These are phyloP conservation scores for Nemania sp. DNA, from an alignment of 2,329 filamentous ascomycete genomes.

Conservation along the genomic window DNA sequence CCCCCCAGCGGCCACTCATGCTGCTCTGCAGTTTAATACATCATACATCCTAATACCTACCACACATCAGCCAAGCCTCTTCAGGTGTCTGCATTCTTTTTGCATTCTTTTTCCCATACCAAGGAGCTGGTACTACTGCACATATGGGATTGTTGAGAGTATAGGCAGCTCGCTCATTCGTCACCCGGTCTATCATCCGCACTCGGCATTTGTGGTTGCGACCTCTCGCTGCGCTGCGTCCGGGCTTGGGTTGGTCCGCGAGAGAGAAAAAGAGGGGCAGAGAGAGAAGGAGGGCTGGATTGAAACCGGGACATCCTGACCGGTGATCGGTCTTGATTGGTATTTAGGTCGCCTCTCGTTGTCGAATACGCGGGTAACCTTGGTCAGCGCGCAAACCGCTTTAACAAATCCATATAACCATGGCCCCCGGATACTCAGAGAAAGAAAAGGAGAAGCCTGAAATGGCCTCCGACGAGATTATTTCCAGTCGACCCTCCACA, in stretches of 20 bases:
- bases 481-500: conserved; percentile 43
- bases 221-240: conserved; percentile 5
- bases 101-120: conserved; percentile 1
- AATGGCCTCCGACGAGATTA: conserved; percentile 34
- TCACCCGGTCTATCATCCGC: neutral
- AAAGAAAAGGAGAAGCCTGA: conserved; percentile 30
- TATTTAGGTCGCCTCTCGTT: neutral
- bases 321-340: neutral
- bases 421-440: conserved; percentile 34
- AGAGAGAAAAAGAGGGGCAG: neutral
- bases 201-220: conserved; percentile 1
- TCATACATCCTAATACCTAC: neutral
- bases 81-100: conserved; percentile 2
- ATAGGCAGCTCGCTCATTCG: conserved; percentile 6
- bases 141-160: conserved; percentile 6
- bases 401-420: conserved; percentile 18
- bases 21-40: neutral
- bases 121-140: neutral
- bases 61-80: neutral
- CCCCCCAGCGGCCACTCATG: neutral
- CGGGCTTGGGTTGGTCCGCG: neutral
- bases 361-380: conserved; percentile 8
- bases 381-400: neutral
- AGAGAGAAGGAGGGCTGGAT: neutral
- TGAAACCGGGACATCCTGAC: neutral